Percentiles rank a stretch among this genome's conserved stretches.
Evolutionary conservation across 2,329 filamentous ascomycete genomes (phyloP).

Genomic region (Elsinoe arachidis): DNA sequence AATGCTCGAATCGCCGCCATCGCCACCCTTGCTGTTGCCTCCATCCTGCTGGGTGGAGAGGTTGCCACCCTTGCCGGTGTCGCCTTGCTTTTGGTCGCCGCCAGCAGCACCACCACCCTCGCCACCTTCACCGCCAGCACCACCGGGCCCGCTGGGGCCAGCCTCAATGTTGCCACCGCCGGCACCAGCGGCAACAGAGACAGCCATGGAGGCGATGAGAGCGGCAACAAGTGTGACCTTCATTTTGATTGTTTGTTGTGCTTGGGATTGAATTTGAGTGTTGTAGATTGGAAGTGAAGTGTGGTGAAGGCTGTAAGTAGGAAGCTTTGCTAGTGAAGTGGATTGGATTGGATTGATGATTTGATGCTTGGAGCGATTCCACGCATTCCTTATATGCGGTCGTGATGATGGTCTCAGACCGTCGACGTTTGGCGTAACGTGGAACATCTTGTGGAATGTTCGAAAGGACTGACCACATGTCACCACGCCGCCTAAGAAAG

Average conservation of each 20-base stretch:
- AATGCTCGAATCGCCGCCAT: neutral
- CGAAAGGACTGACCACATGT: neutral
- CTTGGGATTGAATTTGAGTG: neutral
- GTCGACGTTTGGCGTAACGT: neutral
- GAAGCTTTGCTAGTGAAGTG: neutral
- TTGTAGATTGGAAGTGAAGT: neutral
- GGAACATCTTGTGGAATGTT: neutral
- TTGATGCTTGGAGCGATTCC: neutral
- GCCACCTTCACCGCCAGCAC: neutral
- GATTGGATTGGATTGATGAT: slow-evolving; percentile 5
- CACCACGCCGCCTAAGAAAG: neutral
- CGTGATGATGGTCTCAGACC: neutral
- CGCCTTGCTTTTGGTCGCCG: neutral
- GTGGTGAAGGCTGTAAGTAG: neutral
- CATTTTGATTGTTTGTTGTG: neutral
- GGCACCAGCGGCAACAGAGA: neutral
- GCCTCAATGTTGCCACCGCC: neutral
- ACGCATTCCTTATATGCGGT: neutral
- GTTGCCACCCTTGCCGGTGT: neutral
- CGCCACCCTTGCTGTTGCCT: neutral
- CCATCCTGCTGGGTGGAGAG: neutral
- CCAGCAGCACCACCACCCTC: neutral
- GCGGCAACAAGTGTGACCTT: neutral
- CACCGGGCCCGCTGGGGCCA: neutral
- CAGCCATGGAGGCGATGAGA: slow-evolving; percentile 7